Percentiles rank a stretch among this genome's conserved stretches.
phyloP scores from a whole-genome alignment of 108 stramenopile genomes.

The Cyclotella atomus region DNA sequence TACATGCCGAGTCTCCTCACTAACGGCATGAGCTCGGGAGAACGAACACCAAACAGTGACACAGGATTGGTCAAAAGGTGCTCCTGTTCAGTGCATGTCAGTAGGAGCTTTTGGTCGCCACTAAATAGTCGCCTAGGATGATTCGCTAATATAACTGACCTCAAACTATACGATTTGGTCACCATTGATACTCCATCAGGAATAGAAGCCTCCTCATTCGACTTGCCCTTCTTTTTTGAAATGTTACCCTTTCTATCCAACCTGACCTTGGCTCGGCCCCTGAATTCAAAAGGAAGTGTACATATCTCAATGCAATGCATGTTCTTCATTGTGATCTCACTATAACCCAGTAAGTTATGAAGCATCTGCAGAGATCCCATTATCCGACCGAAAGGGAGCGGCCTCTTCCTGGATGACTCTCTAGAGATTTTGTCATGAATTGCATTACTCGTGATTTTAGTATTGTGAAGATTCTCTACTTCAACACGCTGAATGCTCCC shows the following conservation, averaged over 20 bases:
- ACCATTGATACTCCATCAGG: too few species aligned
- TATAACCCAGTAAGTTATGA: conserved; percentile 2
- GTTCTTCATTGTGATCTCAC: conserved; percentile 6
- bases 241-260: not conserved
- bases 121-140: conserved; percentile 2
- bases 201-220: not conserved
- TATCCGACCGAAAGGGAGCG: too few species aligned
- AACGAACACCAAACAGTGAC: conserved; percentile 20
- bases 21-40: conserved; percentile 10
- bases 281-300: conserved; percentile 18
- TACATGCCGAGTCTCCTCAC: conserved; percentile 10
- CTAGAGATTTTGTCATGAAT: conserved; percentile 9
- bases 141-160: too few species aligned
- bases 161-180: too few species aligned
- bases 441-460: conserved; percentile 15
- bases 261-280: not conserved
- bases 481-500: not conserved
- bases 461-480: conserved; percentile 17
- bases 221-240: not conserved
- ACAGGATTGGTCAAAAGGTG: conserved; percentile 6
- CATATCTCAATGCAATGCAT: not conserved
- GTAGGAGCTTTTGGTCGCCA: not conserved
- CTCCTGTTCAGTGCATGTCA: not conserved
- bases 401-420: not conserved
- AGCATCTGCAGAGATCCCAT: conserved; percentile 8